phyloP scores from a whole-genome alignment of 306 rosid genomes.

The Cicer arietinum region DNA sequence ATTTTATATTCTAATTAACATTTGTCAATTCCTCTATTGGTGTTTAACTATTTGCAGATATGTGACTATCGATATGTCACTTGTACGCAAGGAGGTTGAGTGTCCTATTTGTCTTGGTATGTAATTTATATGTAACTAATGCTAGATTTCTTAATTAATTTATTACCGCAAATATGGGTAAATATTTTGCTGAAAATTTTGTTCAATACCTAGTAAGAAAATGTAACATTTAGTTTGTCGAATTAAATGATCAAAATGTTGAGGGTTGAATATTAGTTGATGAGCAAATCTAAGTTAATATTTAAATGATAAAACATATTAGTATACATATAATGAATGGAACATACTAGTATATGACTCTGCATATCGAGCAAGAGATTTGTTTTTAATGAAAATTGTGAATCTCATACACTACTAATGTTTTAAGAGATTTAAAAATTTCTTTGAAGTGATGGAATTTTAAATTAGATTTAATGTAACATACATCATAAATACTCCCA shows the following conservation, averaged over 20 bases:
- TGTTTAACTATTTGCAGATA: conserved; percentile 54
- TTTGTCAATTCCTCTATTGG: conserved; percentile 33
- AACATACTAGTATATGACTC: not conserved
- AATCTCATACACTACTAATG: too few species aligned
- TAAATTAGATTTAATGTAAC: too few species aligned
- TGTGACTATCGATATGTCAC: conserved; percentile 57
- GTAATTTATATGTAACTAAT: conserved; percentile 7
- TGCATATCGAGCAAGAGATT: not conserved
- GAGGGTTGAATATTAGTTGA: not conserved
- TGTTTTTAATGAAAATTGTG: not conserved
- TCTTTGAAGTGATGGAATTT: too few species aligned
- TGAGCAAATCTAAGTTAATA: not conserved
- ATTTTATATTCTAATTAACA: not conserved
- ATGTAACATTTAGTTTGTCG: not conserved
- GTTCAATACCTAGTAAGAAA: conserved; percentile 3
- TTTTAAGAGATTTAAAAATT: too few species aligned
- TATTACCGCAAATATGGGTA: not conserved
- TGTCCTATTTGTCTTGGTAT: conserved; percentile 89
- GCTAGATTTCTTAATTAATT: conserved; percentile 14
- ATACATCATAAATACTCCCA: too few species aligned
- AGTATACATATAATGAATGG: not conserved
- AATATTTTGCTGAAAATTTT: not conserved
- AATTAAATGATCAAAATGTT: not conserved
- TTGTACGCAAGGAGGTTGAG: conserved; percentile 65
- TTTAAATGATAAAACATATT: not conserved